These are phyloP conservation scores for Hygrophoropsis aurantiaca DNA, from an alignment of 768 basidiomycete species.

Conservation along the genomic window DNA sequence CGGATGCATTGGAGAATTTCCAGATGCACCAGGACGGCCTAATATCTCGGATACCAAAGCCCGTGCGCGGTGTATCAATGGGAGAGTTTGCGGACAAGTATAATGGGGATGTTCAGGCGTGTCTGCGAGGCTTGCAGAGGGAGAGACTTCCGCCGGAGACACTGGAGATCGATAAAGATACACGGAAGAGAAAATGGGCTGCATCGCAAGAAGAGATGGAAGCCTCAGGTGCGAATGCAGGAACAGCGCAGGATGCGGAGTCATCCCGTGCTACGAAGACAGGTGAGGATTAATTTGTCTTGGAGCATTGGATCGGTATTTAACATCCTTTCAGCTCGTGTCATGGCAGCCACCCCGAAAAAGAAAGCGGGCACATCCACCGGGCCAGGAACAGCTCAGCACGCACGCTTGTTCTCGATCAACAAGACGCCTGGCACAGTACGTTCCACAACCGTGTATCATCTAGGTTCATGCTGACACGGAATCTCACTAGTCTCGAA, in stretches of 20 bases:
- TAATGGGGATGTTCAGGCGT: conserved; percentile 71
- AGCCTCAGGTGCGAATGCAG: conserved; percentile 34
- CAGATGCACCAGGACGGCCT: conserved; percentile 73
- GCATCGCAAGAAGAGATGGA: conserved; percentile 58
- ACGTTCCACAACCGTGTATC: conserved; percentile 14
- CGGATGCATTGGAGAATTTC: conserved; percentile 72
- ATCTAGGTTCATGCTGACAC: conserved; percentile 21
- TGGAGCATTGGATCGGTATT: conserved; percentile 1
- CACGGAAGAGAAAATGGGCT: conserved; percentile 78
- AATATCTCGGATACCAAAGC: conserved; percentile 71
- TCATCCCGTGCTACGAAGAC: conserved; percentile 54
- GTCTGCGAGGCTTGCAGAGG: conserved; percentile 65
- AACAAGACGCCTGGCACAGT: conserved; percentile 45
- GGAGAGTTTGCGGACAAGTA: conserved; percentile 79
- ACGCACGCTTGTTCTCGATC: conserved; percentile 38
- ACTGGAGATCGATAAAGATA: conserved; percentile 62
- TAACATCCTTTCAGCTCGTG: conserved; percentile 36
- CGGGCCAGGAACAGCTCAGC: conserved; percentile 54
- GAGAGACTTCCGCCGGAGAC: conserved; percentile 53
- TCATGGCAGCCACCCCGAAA: conserved; percentile 49
- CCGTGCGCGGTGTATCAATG: conserved; percentile 70
- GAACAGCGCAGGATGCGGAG: conserved; percentile 25
- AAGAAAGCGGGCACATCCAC: conserved; percentile 51
- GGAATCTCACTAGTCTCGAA: conserved; percentile 25
- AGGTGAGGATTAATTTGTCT: conserved; percentile 40